Evolutionary conservation across 768 basidiomycete species (phyloP), one percentile per base, ranked within the genome.

Genomic region (Pulveroboletus sp.): DNA sequence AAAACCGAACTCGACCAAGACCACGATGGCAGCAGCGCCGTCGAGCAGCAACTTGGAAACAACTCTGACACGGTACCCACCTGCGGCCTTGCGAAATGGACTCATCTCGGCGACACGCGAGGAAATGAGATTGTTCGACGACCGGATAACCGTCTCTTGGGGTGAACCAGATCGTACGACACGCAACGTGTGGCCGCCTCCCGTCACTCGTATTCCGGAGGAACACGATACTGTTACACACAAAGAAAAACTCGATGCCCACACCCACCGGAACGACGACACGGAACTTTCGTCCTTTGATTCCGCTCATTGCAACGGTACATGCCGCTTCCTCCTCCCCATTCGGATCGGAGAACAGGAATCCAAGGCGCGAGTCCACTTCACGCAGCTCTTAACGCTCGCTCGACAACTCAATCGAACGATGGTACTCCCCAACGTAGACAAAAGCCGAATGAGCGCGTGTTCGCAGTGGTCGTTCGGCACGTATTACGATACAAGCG

Each of bases 361-460:
- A 56, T 79, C 80, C 28, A 80, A 80, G 53, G 78, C 79, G 1
- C 73, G 78, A 17, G 60, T 74, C 8, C 82, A 84, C 63, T 63
- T 84, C n/a, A 57, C 69, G 27, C 78, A 83, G 55, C 65, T 84
- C 49, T 56, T 72, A 1, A 64, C 67, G 4, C 75, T 84, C n/a
- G 77, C 82, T 0, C 61, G 62, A 43, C 61, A 56, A 6, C 71
- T 83, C 27, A 74, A 78, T 55, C 74, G 82, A 6, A 83, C 76
- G 4, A 70, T 84, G 32, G 79, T 84, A 26, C 71, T 85, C 5
- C 83, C 83, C 3, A 79, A 80, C 50, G 80, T 83, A 5, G 77
- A 77, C 7, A 76, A 77, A 50, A 77, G 77, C 41, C 73, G 78
- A 33, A 69, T 83, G 31, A 76, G 78, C 1, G 62, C 69, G 4